These are phyloP conservation scores for Xerocomus amazonicus DNA, from an alignment of 1,284 basidiomycete species.

Conservation along the genomic window DNA sequence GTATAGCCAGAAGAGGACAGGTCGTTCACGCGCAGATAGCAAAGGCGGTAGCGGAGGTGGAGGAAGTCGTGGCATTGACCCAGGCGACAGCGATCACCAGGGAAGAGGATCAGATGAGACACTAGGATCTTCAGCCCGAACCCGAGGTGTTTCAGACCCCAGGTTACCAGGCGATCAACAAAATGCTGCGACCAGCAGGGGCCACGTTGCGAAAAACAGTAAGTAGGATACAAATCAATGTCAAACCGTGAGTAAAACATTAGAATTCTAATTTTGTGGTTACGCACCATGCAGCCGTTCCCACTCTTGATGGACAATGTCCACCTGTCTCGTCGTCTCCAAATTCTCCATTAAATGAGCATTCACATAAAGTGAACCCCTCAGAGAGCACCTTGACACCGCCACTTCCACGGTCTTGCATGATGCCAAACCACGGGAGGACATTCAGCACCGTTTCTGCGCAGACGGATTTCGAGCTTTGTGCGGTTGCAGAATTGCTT, in stretches of 20 bases:
- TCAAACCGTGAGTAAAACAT: slow-evolving; percentile 21
- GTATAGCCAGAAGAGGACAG: slow-evolving; percentile 66
- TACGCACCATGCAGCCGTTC: slow-evolving; percentile 19
- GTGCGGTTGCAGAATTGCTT: slow-evolving; percentile 38
- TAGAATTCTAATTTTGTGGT: slow-evolving; percentile 26
- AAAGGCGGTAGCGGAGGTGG: slow-evolving; percentile 44
- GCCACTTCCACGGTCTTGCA: slow-evolving; percentile 4
- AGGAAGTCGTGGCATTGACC: slow-evolving; percentile 40
- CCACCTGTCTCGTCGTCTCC: slow-evolving; percentile 11
- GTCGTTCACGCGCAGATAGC: slow-evolving; percentile 50
- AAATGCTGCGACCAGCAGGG: slow-evolving; percentile 15
- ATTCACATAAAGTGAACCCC: slow-evolving; percentile 23
- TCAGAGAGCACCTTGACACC: slow-evolving; percentile 28
- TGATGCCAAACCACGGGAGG: slow-evolving; percentile 23
- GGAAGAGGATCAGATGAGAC: slow-evolving; percentile 35
- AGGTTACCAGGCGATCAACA: slow-evolving; percentile 28
- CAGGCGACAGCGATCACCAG: slow-evolving; percentile 39
- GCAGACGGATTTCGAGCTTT: slow-evolving; percentile 36
- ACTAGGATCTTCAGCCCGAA: slow-evolving; percentile 39
- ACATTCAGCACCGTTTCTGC: slow-evolving; percentile 35
- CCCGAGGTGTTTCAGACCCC: slow-evolving; percentile 47
- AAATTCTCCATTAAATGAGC: slow-evolving; percentile 13
- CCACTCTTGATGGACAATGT: slow-evolving; percentile 21
- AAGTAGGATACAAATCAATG: slow-evolving; percentile 23
- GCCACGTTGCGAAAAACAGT: slow-evolving; percentile 25